These are phyloP conservation scores for Arxiozyma bovina DNA, from an alignment of 1,139 yeast genomes.

Conservation along the genomic window DNA sequence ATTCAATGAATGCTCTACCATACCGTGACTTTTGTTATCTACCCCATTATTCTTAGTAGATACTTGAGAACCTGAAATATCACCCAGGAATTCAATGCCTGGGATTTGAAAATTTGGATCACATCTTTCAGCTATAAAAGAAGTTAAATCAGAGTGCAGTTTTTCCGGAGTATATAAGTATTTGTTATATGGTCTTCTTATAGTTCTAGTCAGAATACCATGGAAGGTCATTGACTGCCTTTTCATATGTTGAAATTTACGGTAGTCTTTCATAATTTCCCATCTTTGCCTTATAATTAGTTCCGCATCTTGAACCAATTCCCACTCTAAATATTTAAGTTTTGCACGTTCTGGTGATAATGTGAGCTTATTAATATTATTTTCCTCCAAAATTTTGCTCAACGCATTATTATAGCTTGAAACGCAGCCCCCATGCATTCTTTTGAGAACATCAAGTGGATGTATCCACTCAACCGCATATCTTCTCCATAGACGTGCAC, in stretches of 20 bases:
- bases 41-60: not conserved
- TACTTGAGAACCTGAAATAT: not conserved
- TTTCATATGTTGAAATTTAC: conserved; percentile 17
- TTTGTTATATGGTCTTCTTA: conserved; percentile 15
- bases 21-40: not conserved
- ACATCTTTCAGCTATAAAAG: conserved; percentile 9
- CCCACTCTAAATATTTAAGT: conserved; percentile 59
- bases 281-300: conserved; percentile 46
- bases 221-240: conserved; percentile 19
- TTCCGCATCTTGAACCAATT: conserved; percentile 58
- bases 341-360: conserved; percentile 16
- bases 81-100: not conserved
- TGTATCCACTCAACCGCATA: conserved; percentile 88
- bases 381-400: conserved; percentile 17
- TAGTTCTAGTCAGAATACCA: conserved; percentile 17
- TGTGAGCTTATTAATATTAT: conserved; percentile 12
- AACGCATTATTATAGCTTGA: conserved; percentile 15
- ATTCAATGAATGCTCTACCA: not conserved
- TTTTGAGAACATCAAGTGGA: conserved; percentile 59
- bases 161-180: conserved; percentile 7
- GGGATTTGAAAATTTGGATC: not conserved
- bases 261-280: conserved; percentile 17
- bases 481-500: conserved; percentile 86
- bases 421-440: conserved; percentile 26
- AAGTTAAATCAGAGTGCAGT: conserved; percentile 15